Percentiles rank a stretch among this genome's conserved stretches.
Evolutionary conservation across 228 moss, liverwort and hornwort genomes (phyloP).

Genomic region (Sphagnum fallax): DNA sequence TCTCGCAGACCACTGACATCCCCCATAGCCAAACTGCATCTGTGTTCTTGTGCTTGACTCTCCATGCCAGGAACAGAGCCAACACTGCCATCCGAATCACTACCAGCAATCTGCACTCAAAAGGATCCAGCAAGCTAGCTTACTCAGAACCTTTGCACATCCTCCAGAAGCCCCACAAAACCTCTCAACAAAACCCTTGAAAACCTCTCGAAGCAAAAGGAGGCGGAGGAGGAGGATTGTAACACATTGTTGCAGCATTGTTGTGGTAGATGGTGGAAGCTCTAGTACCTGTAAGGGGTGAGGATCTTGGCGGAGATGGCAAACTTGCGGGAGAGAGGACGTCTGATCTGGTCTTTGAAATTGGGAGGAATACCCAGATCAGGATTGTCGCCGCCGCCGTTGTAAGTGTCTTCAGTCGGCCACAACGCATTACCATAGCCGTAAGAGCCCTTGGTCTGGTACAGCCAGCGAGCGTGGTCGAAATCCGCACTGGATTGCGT

Average conservation of each 20-base stretch:
- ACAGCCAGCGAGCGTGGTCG: constrained; percentile 47
- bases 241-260: too few species aligned
- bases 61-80: constrained; percentile 4
- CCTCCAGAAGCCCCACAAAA: too few species aligned
- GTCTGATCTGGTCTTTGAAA: constrained; percentile 34
- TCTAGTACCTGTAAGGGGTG: constrained; percentile 35
- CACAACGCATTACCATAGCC: constrained; percentile 46
- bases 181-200: too few species aligned
- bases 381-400: constrained; percentile 20
- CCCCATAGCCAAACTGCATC: constrained; percentile 10
- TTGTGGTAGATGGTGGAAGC: background rate
- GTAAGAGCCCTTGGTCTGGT: constrained; percentile 46
- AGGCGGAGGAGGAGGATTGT: too few species aligned
- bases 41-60: constrained; percentile 1
- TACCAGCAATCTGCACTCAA: constrained; percentile 2
- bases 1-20: constrained; percentile 5
- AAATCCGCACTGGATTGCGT: constrained; percentile 33
- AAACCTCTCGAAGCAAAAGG: too few species aligned
- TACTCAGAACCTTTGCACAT: too few species aligned
- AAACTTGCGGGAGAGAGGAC: constrained; percentile 34
- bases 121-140: too few species aligned
- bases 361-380: constrained; percentile 10
- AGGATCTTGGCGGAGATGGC: constrained; percentile 33
- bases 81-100: constrained; percentile 3
- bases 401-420: constrained; percentile 45